Evolutionary conservation across 1,284 basidiomycete species (phyloP).

Genomic region (Boletus semigastroideus): DNA sequence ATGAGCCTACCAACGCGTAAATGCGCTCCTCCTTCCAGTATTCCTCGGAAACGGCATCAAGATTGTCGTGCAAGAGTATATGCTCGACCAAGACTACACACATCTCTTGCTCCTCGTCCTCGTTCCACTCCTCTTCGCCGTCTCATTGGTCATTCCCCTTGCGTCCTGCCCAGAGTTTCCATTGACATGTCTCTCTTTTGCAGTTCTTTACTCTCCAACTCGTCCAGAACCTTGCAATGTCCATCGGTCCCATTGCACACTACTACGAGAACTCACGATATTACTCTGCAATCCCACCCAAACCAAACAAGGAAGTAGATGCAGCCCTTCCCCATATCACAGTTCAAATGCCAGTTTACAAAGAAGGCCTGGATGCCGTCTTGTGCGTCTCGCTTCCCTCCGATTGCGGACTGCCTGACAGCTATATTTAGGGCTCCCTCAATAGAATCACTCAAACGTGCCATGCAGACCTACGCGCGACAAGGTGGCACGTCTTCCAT

Average conservation of each 20-base stretch:
- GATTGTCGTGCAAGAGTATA: slow-evolving; percentile 61
- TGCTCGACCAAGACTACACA: slow-evolving; percentile 61
- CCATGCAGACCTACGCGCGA: slow-evolving; percentile 83
- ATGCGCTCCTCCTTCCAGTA: slow-evolving; percentile 41
- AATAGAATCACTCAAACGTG: slow-evolving; percentile 78
- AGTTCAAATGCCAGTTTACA: slow-evolving; percentile 80
- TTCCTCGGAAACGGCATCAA: slow-evolving; percentile 61
- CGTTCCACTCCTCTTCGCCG: slow-evolving; percentile 68
- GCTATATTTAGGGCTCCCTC: slow-evolving; percentile 59
- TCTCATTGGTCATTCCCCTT: slow-evolving; percentile 58
- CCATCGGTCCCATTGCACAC: slow-evolving; percentile 73
- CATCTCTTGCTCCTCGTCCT: slow-evolving; percentile 67
- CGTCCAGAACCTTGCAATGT: slow-evolving; percentile 57
- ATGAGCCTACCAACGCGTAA: not conserved
- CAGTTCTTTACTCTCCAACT: slow-evolving; percentile 68
- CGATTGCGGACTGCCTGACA: slow-evolving; percentile 2
- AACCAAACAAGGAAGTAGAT: slow-evolving; percentile 62
- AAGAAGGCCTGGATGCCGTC: slow-evolving; percentile 67
- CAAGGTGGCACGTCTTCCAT: slow-evolving; percentile 79
- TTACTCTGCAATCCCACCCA: slow-evolving; percentile 63
- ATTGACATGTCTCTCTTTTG: not conserved
- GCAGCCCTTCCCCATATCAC: slow-evolving; percentile 68
- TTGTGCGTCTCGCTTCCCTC: slow-evolving; percentile 48
- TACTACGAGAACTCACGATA: slow-evolving; percentile 73
- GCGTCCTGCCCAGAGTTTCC: not conserved